Base-by-base conservation (phyloP, 2,329 filamentous ascomycete species). In the Massarina eburnea region DNA sequence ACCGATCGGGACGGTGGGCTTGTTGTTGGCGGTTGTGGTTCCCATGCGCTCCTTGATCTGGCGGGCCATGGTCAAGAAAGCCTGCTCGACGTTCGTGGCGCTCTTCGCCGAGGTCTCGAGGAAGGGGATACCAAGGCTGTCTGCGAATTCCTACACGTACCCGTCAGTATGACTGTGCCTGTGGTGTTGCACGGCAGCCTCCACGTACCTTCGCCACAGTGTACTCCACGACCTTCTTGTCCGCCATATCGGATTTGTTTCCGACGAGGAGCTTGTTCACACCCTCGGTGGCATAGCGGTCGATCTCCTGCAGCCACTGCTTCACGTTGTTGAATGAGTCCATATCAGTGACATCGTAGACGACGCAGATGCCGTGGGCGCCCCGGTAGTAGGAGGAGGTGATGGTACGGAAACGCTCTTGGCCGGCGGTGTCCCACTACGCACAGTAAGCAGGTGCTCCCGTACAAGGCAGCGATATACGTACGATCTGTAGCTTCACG, bases 281-380 rank as follows among this genome's bases (percentile, higher is more conserved):
- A 58, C 94, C 94, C 78, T 99, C 94, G 61, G 94, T 99, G 64
- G 94, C 94, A 70, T 99, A 97, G 73, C 94, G 86, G 80, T 99
- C 94, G 66, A 99, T 99, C 80, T 99, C 94, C 76, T 99, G 94
- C 53, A 99, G 84, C 94, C 94, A 99, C 82, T 99, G 94, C 88
- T 99, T 97, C 67, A 99, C 94, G 80, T 97, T 99, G 86, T 99
- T 97, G 89, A 99, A 99, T 22, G 90, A 96, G 75, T 97, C 94
- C 92, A 97, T 96, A 74, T 99, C 94, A 61, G 94, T 99, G 70
- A 99, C 94, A 85, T 99, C 94, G 83, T 97, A 99, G 72, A 99
- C 94, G 62, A 99, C 92, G 78, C 94, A 99, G 78, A 99, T 99
- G 66, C 94, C 94, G 78, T 97, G 94, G 60, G 94, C 94, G 68